Evolutionary conservation across 2,329 filamentous ascomycete genomes (phyloP).

Genomic region (Sclerotinia spermophila): DNA sequence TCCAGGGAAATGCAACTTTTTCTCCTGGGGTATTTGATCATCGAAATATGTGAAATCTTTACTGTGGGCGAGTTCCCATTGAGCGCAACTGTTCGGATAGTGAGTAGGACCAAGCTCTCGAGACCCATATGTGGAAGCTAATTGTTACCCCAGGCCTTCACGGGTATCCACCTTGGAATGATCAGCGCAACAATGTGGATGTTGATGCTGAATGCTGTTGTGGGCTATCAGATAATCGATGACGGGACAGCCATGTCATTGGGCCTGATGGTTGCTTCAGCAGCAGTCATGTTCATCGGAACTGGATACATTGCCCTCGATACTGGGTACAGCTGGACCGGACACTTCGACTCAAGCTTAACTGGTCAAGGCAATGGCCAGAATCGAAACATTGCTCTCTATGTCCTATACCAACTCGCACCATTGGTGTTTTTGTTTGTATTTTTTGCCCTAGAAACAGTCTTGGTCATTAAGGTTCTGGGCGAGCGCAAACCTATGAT

Average conservation of each 20-base stretch:
- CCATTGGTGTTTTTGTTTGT: slow-evolving; percentile 85
- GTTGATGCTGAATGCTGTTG: slow-evolving; percentile 83
- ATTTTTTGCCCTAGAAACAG: slow-evolving; percentile 78
- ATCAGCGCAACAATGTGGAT: slow-evolving; percentile 89
- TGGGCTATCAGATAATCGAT: slow-evolving; percentile 90
- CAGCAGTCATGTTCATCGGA: slow-evolving; percentile 72
- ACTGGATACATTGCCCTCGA: slow-evolving; percentile 95
- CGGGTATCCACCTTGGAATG: slow-evolving; percentile 82
- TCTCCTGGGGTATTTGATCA: slow-evolving; percentile 77
- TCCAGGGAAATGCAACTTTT: slow-evolving; percentile 94
- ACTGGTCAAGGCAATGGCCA: slow-evolving; percentile 40
- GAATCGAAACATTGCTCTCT: slow-evolving; percentile 78
- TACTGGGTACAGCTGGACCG: slow-evolving; percentile 82
- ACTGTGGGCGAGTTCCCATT: slow-evolving; percentile 87
- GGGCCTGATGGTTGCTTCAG: slow-evolving; percentile 69
- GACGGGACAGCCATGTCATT: slow-evolving; percentile 86
- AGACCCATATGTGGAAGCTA: slow-evolving; percentile 9
- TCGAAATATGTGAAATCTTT: slow-evolving; percentile 95
- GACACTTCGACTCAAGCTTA: slow-evolving; percentile 63
- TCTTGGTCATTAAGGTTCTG: slow-evolving; percentile 80
- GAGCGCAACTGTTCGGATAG: slow-evolving; percentile 64
- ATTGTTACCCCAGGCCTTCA: slow-evolving; percentile 63
- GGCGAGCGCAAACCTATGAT: slow-evolving; percentile 92
- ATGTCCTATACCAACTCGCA: slow-evolving; percentile 87
- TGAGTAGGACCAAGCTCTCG: slow-evolving; percentile 43